Evolutionary conservation across 495 filamentous ascomycete genomes (phyloP).

Genomic region (Parmelia sp.): DNA sequence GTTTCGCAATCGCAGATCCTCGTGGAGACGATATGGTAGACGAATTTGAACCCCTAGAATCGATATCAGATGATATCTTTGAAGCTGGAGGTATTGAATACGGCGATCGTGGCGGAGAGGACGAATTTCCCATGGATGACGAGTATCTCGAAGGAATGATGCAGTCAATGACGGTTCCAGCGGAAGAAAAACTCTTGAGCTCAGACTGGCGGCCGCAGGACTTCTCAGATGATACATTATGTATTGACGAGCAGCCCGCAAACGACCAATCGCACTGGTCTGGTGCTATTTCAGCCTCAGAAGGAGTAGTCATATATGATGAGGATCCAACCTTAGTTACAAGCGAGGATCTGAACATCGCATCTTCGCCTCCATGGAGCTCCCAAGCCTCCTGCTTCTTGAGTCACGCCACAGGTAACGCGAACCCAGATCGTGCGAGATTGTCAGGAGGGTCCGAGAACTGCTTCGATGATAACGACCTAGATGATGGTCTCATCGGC

Average conservation of each 20-base stretch:
- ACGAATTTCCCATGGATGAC: conserved; percentile 27
- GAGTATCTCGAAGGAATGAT: conserved; percentile 25
- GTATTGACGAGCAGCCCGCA: neutral
- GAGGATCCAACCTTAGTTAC: neutral
- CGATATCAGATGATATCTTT: neutral
- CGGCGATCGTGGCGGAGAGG: conserved; percentile 18
- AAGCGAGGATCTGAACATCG: neutral
- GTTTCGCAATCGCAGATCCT: neutral
- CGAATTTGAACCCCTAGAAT: neutral
- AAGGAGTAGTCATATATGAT: neutral
- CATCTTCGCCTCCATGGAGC: neutral
- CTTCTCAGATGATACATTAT: neutral
- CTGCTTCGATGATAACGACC: conserved; percentile 16
- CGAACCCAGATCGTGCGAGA: neutral
- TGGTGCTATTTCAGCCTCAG: neutral
- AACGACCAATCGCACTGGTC: neutral
- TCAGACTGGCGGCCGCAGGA: conserved; percentile 2
- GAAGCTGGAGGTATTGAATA: neutral
- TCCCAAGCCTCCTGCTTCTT: conserved; percentile 9
- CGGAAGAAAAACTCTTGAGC: neutral
- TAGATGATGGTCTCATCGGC: conserved; percentile 10
- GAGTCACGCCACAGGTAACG: conserved; percentile 11
- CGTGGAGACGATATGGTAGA: neutral
- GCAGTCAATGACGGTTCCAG: conserved; percentile 18
- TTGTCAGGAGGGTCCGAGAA: conserved; percentile 8